phyloP scores from a whole-genome alignment of 345 rosid species.

The Bruguiera parviflora region DNA sequence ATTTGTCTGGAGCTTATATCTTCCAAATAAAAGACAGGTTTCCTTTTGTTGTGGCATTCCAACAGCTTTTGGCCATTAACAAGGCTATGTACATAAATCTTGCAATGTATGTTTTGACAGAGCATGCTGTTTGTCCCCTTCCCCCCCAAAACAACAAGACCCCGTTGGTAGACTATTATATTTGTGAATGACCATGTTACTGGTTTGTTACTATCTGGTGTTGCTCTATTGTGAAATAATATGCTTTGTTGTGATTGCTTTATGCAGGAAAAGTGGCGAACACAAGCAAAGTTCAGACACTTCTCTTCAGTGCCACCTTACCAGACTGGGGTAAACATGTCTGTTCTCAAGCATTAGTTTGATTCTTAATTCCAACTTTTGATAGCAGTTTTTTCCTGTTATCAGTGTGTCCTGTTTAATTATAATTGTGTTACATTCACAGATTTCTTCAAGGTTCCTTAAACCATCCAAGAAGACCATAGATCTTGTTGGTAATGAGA shows the following conservation, averaged over 20 bases:
- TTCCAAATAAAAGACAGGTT: too few species aligned
- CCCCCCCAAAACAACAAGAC: too few species aligned
- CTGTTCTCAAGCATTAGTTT: conserved; percentile 24
- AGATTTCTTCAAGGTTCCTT: conserved; percentile 75
- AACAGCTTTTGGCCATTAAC: too few species aligned
- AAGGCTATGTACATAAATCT: too few species aligned
- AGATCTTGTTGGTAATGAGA: conserved; percentile 97
- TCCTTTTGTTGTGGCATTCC: too few species aligned
- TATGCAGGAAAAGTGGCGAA: conserved; percentile 79
- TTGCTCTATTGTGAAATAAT: neutral
- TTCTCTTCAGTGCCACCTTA: conserved; percentile 97
- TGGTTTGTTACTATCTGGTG: too few species aligned
- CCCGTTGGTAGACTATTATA: too few species aligned
- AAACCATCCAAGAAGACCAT: conserved; percentile 70
- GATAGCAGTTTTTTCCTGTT: neutral
- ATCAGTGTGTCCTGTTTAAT: neutral
- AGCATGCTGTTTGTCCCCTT: too few species aligned
- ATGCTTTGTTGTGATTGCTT: neutral
- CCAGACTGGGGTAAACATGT: conserved; percentile 88
- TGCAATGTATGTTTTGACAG: too few species aligned
- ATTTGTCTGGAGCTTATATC: too few species aligned
- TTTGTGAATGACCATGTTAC: too few species aligned
- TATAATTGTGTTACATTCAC: conserved; percentile 17
- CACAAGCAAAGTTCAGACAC: conserved; percentile 84
- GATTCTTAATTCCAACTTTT: neutral